Percentiles rank a stretch among this genome's conserved stretches.
Conservation (phyloP, 2,329 filamentous ascomycete species). For the Microdochium trichocladiopsis region DNA sequence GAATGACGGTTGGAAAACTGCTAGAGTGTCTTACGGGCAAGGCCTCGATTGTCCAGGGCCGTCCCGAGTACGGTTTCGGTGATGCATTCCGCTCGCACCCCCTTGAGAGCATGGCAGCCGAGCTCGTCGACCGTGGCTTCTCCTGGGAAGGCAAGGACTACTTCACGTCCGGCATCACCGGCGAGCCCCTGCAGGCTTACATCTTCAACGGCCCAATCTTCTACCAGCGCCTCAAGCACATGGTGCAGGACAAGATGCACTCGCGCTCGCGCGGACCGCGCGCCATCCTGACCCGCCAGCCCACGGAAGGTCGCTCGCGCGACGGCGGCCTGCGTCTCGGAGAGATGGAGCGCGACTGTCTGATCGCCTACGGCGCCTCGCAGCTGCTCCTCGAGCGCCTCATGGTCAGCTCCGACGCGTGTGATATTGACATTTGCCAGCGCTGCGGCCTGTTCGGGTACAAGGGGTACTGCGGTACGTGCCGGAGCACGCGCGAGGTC, state of each 20-base stretch:
- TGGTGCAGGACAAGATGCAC: constrained; percentile 99
- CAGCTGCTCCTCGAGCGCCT: constrained; percentile 87
- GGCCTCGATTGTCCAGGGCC: constrained; percentile 78
- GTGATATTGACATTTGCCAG: constrained; percentile 90
- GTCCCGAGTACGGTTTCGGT: constrained; percentile 75
- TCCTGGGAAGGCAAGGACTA: constrained; percentile 97
- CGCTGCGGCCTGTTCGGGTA: constrained; percentile 93
- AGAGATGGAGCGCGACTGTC: constrained; percentile 97
- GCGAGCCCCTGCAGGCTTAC: constrained; percentile 88
- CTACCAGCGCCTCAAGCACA: constrained; percentile 99
- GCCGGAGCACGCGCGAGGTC: constrained; percentile 76
- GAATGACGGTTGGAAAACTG: constrained; percentile 99
- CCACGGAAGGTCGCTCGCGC: constrained; percentile 88
- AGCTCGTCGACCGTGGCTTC: constrained; percentile 83
- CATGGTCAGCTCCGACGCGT: constrained; percentile 90
- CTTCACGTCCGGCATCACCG: constrained; percentile 90
- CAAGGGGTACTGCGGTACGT: constrained; percentile 89
- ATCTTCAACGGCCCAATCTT: constrained; percentile 99
- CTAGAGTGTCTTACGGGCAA: constrained; percentile 93
- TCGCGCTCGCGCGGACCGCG: constrained; percentile 83
- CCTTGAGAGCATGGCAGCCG: constrained; percentile 81
- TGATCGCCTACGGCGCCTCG: constrained; percentile 93
- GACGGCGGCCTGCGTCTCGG: constrained; percentile 89
- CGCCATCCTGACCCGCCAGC: constrained; percentile 88
- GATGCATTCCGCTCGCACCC: constrained; percentile 78